phyloP scores from a whole-genome alignment of 805 yeast species.

The Zygosaccharomyces pseudorouxii region DNA sequence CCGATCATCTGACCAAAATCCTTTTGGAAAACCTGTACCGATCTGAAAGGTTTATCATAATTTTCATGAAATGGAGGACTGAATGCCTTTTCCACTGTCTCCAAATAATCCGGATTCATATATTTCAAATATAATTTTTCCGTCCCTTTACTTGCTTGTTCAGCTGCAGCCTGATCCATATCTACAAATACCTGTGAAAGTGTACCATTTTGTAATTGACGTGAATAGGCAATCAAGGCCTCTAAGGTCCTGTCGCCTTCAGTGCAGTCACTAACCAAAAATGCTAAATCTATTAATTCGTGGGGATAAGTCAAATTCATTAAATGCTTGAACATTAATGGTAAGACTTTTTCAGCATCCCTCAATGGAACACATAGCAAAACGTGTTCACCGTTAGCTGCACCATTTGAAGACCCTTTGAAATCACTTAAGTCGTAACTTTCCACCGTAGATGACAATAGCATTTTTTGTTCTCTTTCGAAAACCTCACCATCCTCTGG shows the following conservation, averaged over 20 bases:
- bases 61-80: constrained; percentile 60
- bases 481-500: constrained; percentile 29
- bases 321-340: constrained; percentile 77
- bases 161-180: constrained; percentile 39
- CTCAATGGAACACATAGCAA: constrained; percentile 70
- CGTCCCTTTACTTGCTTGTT: constrained; percentile 45
- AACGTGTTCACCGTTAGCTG: constrained; percentile 53
- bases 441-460: constrained; percentile 48
- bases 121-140: constrained; percentile 61
- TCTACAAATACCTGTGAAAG: constrained; percentile 41
- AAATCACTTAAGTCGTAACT: constrained; percentile 58
- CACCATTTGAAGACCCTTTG: constrained; percentile 50
- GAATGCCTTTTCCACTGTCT: constrained; percentile 54
- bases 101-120: constrained; percentile 62
- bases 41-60: constrained; percentile 66
- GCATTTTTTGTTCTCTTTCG: constrained; percentile 36
- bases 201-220: constrained; percentile 67
- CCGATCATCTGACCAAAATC: constrained; percentile 84
- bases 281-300: constrained; percentile 70
- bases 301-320: constrained; percentile 87
- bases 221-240: constrained; percentile 57
- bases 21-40: constrained; percentile 73
- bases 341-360: constrained; percentile 71
- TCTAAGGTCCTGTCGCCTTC: constrained; percentile 61
- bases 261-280: constrained; percentile 76